Percentiles rank a stretch among this genome's conserved stretches.
Evolutionary conservation across 1,284 basidiomycete genomes (phyloP).

Genomic region (Exobasidium cylindrosporum): DNA sequence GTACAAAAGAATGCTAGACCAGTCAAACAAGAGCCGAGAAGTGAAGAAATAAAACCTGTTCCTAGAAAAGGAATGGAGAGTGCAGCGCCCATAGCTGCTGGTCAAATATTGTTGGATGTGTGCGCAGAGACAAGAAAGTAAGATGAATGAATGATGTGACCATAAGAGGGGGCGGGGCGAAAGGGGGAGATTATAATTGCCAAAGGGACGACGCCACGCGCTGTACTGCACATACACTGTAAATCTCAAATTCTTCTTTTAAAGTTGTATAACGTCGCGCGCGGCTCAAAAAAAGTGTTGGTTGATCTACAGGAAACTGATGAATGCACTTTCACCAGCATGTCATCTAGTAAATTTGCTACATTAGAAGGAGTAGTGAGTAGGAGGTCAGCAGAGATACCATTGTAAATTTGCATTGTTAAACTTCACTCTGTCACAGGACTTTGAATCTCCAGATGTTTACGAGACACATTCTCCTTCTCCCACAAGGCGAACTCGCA

Average conservation of each 20-base stretch:
- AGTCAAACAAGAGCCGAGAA: conserved; percentile 51
- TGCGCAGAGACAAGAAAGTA: too few species aligned
- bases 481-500: neutral
- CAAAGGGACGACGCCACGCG: too few species aligned
- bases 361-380: conserved; percentile 6
- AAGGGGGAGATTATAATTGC: too few species aligned
- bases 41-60: conserved; percentile 69
- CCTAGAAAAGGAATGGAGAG: conserved; percentile 84
- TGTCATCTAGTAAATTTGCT: conserved; percentile 11
- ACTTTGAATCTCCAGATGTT: conserved; percentile 13
- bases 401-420: too few species aligned
- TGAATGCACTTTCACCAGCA: conserved; percentile 3
- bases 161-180: too few species aligned
- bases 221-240: too few species aligned
- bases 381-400: too few species aligned
- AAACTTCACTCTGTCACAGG: neutral
- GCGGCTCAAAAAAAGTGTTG: too few species aligned
- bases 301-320: neutral
- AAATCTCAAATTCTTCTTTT: too few species aligned
- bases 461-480: conserved; percentile 17
- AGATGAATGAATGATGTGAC: too few species aligned
- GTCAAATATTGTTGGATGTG: too few species aligned
- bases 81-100: conserved; percentile 67
- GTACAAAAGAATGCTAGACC: conserved; percentile 61
- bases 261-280: too few species aligned